A percentile compares a stretch with the other conserved stretches of the same genome.
Evolutionary conservation across 352 stramenopile genomes (phyloP).

Genomic region (Paralagenidium karlingii): DNA sequence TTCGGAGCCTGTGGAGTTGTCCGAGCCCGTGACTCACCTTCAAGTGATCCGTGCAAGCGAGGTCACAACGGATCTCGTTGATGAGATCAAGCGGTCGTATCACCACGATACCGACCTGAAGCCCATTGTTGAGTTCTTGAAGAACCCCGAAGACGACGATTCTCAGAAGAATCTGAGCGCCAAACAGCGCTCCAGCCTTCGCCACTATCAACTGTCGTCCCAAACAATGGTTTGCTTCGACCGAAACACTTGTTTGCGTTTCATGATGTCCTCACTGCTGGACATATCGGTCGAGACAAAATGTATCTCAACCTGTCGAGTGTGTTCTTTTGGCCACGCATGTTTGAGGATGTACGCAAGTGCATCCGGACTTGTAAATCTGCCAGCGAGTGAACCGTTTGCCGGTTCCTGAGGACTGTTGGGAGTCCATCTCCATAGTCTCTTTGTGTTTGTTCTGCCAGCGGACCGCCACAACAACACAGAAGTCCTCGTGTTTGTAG

Average conservation of each 20-base stretch:
- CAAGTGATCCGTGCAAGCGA: too few species aligned
- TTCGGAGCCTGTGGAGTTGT: too few species aligned
- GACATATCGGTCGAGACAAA: conserved; percentile 1
- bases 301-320: neutral
- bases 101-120: too few species aligned
- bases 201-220: neutral
- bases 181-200: too few species aligned
- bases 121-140: too few species aligned
- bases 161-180: too few species aligned
- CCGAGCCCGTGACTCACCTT: too few species aligned
- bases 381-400: conserved; percentile 4
- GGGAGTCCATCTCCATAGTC: conserved; percentile 9
- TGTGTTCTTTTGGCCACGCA: neutral
- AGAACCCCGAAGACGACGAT: too few species aligned
- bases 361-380: neutral
- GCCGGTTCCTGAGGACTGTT: conserved; percentile 4
- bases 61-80: too few species aligned
- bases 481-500: conserved; percentile 12
- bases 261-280: neutral
- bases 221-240: neutral
- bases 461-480: conserved; percentile 2
- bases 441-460: conserved; percentile 9
- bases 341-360: neutral
- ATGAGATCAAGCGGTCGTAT: too few species aligned
- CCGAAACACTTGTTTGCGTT: neutral